These are phyloP conservation scores for Fragilaria crotonensis DNA, from an alignment of 108 stramenopile genomes.

Conservation along the genomic window DNA sequence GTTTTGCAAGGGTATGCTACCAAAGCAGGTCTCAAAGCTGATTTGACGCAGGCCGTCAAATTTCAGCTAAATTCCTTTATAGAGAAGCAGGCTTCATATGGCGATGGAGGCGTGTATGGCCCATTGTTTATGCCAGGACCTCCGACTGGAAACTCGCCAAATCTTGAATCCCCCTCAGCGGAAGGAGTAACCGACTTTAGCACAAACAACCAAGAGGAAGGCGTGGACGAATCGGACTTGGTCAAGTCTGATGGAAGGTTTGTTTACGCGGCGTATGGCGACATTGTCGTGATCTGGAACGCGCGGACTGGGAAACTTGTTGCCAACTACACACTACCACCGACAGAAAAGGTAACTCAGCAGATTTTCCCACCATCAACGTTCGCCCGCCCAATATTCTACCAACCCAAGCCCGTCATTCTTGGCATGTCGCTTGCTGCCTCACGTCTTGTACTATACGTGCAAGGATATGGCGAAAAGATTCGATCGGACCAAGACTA, in stretches of 20 bases:
- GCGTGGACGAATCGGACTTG: slow-evolving; percentile 37
- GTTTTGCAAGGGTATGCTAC: slow-evolving; percentile 10
- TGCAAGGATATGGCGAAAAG: background rate
- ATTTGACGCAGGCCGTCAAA: slow-evolving; percentile 10
- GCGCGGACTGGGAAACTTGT: slow-evolving; percentile 8
- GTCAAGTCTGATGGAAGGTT: slow-evolving; percentile 43
- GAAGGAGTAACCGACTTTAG: slow-evolving; percentile 21
- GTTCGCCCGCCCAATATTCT: background rate
- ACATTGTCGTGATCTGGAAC: slow-evolving; percentile 23
- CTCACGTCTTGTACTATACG: background rate
- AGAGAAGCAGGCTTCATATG: background rate
- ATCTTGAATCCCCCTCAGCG: background rate
- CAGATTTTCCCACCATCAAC: background rate
- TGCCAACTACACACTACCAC: background rate
- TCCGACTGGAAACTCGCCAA: background rate
- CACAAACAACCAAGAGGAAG: slow-evolving; percentile 57
- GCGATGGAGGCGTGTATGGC: background rate
- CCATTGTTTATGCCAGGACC: background rate
- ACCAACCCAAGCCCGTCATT: background rate
- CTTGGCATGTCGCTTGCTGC: background rate
- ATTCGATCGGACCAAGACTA: background rate
- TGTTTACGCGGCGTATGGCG: slow-evolving; percentile 35
- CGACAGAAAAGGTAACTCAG: background rate
- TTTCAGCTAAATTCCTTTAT: slow-evolving; percentile 16
- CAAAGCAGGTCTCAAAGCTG: slow-evolving; percentile 9